These are phyloP conservation scores for Geoglossum cookeanum DNA, from an alignment of 2,329 filamentous ascomycete species.

Conservation along the genomic window DNA sequence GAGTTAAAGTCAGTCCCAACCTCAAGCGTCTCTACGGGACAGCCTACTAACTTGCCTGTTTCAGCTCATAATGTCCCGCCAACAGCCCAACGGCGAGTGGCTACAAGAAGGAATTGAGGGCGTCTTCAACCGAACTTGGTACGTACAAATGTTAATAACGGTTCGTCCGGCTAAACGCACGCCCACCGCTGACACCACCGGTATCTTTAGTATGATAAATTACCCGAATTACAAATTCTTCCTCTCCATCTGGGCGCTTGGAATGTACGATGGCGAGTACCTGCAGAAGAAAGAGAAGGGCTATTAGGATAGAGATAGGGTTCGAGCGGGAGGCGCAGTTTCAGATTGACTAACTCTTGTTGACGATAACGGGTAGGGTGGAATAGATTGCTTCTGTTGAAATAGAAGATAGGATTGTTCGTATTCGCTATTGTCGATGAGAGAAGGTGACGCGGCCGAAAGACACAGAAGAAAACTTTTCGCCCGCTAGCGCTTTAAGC, in stretches of 20 bases:
- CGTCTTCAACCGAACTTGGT: neutral
- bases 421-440: no score
- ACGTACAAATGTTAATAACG: neutral
- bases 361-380: no score
- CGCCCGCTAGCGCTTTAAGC: no score
- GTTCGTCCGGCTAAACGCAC: neutral
- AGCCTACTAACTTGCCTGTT: neutral
- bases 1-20: neutral
- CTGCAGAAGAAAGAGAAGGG: neutral
- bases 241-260: neutral
- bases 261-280: neutral
- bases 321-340: no score
- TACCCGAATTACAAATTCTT: slow-evolving; percentile 2
- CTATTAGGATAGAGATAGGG: no score
- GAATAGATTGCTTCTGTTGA: no score
- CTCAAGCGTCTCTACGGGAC: neutral
- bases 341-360: no score
- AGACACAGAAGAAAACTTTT: no score
- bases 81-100: slow-evolving; percentile 2
- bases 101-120: slow-evolving; percentile 4
- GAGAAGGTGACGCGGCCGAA: no score
- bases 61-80: slow-evolving; percentile 1
- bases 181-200: neutral
- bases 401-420: no score
- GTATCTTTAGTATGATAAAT: neutral